phyloP scores from a whole-genome alignment of 1,284 basidiomycete genomes.

The Afroboletus lepidellus region DNA sequence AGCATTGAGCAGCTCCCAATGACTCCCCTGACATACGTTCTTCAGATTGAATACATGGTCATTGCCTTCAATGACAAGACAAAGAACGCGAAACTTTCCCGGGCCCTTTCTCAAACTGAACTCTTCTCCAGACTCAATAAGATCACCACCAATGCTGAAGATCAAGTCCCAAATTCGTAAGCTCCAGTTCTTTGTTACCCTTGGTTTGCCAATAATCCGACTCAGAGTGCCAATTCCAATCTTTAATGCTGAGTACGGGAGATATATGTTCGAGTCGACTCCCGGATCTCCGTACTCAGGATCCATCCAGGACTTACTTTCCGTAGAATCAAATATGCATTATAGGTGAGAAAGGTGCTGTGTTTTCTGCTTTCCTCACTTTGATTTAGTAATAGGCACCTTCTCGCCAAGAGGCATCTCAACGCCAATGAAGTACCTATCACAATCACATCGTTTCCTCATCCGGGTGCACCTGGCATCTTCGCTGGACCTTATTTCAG shows the following conservation, averaged over 20 bases:
- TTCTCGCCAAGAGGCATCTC: conserved; percentile 82
- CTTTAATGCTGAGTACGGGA: conserved; percentile 98
- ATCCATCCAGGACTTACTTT: conserved; percentile 78
- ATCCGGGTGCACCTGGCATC: conserved; percentile 81
- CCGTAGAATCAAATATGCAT: conserved; percentile 94
- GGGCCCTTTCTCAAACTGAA: conserved; percentile 91
- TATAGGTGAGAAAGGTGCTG: conserved; percentile 58
- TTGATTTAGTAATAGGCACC: conserved; percentile 57
- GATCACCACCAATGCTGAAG: conserved; percentile 67
- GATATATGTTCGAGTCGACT: conserved; percentile 98
- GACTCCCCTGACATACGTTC: conserved; percentile 5
- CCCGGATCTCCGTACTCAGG: conserved; percentile 94
- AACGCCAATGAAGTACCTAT: conserved; percentile 86
- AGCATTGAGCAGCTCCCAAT: background rate
- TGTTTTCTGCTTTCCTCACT: background rate
- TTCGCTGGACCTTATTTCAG: conserved; percentile 92
- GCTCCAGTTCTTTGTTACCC: conserved; percentile 22
- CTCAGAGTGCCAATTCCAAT: conserved; percentile 75
- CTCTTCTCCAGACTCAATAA: conserved; percentile 81
- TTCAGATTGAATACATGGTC: conserved; percentile 95
- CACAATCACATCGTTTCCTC: conserved; percentile 94
- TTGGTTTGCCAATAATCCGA: conserved; percentile 6
- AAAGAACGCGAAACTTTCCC: conserved; percentile 85
- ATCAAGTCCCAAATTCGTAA: conserved; percentile 59
- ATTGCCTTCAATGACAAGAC: conserved; percentile 78